Base-by-base conservation (phyloP, 257 asterid species). In the Nicotiana otophora region DNA sequence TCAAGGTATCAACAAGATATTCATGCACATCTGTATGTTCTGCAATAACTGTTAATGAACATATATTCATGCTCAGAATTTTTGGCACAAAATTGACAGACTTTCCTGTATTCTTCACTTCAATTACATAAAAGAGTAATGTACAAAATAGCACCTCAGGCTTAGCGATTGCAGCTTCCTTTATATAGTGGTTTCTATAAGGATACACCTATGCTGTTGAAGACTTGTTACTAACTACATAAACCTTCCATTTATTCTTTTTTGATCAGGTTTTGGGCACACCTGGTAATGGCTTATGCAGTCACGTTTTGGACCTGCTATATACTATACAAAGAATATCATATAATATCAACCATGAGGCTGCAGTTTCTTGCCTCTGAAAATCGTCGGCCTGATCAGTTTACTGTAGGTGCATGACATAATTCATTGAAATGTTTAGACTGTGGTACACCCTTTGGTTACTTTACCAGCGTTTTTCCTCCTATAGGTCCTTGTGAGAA, bases 221-320 rank as follows among this genome's bases (percentile, higher is more conserved):
- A 15, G 19, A 53, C 58, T 53, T 53, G 19, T 51, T 23, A 6
- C 69, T 83, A 5, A 86, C 53, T 31, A 46, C 28, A 55, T 67
- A 5, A 58, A 33, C 31, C 61, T 23, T 46, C 51, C 51, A 42
- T 42, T 42, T 42, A 42, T 31, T 64, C 14, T 12, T 51, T 75
- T 46, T 19, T 11, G 11, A 76, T 83, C 92, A 96, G 99, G 97
- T 89, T 93, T 82, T 82, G 90, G 88, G 94, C 98, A 28, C 98
- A 96, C 86, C 82, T 96, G 66, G 28, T 80, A 66, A 93, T 94
- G 97, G 98, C 97, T 54, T 96, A 96, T 67, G 46, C 88, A 76
- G 86, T 96, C 87, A 85, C 99, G 62, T 89, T 96, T 82, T 96
- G 99, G 99, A 92, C 98, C 54, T 96, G 89, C 63, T 92, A 91